Evolutionary conservation across 371 early-diverging fungal genomes (phyloP), one percentile per base, ranked within the genome.

Genomic region (Mucor racemosus): DNA sequence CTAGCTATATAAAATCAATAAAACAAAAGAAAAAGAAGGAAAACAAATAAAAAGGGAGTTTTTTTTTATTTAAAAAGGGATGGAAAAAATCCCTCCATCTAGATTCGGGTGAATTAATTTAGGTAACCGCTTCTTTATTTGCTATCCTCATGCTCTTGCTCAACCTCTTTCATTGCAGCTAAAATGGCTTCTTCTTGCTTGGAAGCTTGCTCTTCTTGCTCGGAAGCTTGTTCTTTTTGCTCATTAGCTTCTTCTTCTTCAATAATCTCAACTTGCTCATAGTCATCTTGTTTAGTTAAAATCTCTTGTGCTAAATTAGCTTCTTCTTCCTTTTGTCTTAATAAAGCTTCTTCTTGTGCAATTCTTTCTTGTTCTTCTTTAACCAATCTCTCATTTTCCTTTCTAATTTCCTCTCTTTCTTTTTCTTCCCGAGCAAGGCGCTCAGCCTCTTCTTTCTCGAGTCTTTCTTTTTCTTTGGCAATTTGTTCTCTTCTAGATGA

Each of bases 371-470:
- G 61, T 42, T 67, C 67, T 59, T 67, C 62, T 14, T 57, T 57
- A 10, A 46, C 44, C 17, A 56, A 44, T 39, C 62, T 21, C 56
- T 69, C 65, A 9, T 64, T 35, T 36, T 58, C 64, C 55, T 50
- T 34, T 40, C 68, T 42, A 34, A 36, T 10, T 36, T 48, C 50
- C 41, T 58, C 58, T 46, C 41, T 33, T 33, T 68, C 58, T 15
- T 21, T 31, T 31, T 64, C 64, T 34, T 64, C 64, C 10, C 39
- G 34, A 31, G 65, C 67, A 19, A 56, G 44, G 15, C 64, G 64
- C 26, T 72, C 68, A n/a, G 60, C 44, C 34, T 72, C 72, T 58
- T 72, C 63, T 34, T 64, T 50, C 42, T 72, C 61, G 5, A 64
- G 14, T 39, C 56, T 39, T 7, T 58, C 65, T 34, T 62, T 61